Percentiles rank a stretch among this genome's conserved stretches.
Evolutionary conservation across 2,329 filamentous ascomycete species (phyloP).

Genomic region (Pseudopithomyces maydicus): DNA sequence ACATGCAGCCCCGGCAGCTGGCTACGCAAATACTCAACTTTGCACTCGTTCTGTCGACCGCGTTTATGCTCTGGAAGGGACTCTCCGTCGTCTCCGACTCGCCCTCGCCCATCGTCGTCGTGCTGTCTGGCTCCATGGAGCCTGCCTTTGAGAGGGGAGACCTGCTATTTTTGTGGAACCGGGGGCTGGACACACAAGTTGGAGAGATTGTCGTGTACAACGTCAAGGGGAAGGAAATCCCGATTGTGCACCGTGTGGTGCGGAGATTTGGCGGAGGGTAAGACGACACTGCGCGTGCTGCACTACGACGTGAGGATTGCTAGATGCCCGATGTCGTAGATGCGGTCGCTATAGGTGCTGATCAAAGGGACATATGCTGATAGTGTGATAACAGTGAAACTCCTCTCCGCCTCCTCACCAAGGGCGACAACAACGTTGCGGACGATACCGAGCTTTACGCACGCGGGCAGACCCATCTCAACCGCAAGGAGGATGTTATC

Average conservation of each 20-base stretch:
- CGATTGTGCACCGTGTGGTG: conserved; percentile 93
- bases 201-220: conserved; percentile 82
- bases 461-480: conserved; percentile 81
- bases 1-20: conserved; percentile 76
- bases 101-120: conserved; percentile 74
- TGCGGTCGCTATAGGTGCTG: background rate
- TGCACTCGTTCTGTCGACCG: conserved; percentile 84
- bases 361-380: conserved; percentile 1
- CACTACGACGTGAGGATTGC: conserved; percentile 6
- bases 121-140: conserved; percentile 85
- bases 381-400: conserved; percentile 41
- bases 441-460: conserved; percentile 95
- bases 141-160: conserved; percentile 81
- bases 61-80: conserved; percentile 92
- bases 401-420: conserved; percentile 77
- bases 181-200: conserved; percentile 66
- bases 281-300: conserved; percentile 27
- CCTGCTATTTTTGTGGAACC: conserved; percentile 77
- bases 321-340: background rate
- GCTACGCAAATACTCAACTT: conserved; percentile 87
- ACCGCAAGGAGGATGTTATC: conserved; percentile 82
- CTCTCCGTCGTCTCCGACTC: conserved; percentile 76
- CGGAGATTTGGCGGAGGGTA: conserved; percentile 68
- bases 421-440: conserved; percentile 94
- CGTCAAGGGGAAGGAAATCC: conserved; percentile 91